A percentile compares a stretch with the other conserved stretches of the same genome.
phyloP scores from a whole-genome alignment of 2,329 filamentous ascomycete species.

The Botryotinia convoluta region DNA sequence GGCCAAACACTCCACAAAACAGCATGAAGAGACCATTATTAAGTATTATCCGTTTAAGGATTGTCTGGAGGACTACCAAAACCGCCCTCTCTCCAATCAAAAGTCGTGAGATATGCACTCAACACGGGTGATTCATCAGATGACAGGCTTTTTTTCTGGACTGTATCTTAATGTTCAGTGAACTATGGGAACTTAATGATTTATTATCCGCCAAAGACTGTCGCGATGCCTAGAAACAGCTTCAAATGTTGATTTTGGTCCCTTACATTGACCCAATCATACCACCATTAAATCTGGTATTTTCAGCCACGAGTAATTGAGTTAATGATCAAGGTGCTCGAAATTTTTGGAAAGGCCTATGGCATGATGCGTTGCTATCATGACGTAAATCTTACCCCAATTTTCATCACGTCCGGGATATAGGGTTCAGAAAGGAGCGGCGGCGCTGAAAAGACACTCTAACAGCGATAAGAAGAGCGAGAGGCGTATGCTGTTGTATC shows the following conservation, averaged over 20 bases:
- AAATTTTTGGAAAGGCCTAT: no score
- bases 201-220: no score
- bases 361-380: background rate
- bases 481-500: background rate
- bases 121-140: background rate
- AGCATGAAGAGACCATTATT: background rate
- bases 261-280: background rate
- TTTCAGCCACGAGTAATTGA: background rate
- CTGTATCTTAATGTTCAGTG: background rate
- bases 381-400: background rate
- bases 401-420: background rate
- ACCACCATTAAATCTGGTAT: background rate
- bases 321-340: background rate
- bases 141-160: background rate
- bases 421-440: background rate
- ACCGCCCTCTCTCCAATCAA: background rate
- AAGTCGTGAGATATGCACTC: background rate
- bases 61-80: background rate
- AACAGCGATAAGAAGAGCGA: background rate
- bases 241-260: background rate
- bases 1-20: background rate
- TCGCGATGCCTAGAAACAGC: background rate
- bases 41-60: slow-evolving; percentile 13
- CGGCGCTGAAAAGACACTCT: background rate
- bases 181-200: background rate